Evolutionary conservation across 805 yeast genomes (phyloP).

Genomic region (Yarrowia sp.): DNA sequence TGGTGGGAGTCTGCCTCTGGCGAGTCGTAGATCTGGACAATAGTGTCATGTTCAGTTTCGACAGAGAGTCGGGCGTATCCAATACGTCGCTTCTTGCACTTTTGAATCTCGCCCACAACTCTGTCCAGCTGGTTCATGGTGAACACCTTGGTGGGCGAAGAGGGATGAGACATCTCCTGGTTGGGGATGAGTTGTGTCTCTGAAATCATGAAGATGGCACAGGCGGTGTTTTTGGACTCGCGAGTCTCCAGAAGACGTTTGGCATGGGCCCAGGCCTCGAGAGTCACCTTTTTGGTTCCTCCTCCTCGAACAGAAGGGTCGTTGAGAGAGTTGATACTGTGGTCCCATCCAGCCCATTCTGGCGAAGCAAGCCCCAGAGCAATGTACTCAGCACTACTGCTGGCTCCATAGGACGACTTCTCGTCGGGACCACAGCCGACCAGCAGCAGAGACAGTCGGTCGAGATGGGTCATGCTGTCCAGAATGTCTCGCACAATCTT

Average conservation of each 20-base stretch:
- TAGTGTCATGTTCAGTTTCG: neutral
- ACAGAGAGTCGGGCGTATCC: neutral
- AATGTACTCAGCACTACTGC: neutral
- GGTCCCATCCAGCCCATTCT: conserved; percentile 14
- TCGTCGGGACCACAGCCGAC: conserved; percentile 8
- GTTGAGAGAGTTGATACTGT: neutral
- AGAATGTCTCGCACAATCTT: neutral
- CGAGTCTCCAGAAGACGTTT: neutral
- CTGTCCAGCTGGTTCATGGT: neutral
- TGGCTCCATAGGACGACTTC: neutral
- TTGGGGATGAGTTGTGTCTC: neutral
- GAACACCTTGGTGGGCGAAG: conserved; percentile 11
- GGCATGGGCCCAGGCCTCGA: conserved; percentile 7
- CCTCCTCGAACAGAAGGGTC: conserved; percentile 12
- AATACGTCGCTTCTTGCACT: conserved; percentile 5
- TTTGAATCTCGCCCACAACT: neutral
- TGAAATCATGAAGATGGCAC: conserved; percentile 12
- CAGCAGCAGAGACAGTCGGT: neutral
- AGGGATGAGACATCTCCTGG: conserved; percentile 15
- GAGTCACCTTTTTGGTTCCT: conserved; percentile 9
- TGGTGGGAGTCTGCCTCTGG: conserved; percentile 9
- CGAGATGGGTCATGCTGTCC: neutral
- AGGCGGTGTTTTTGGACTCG: neutral
- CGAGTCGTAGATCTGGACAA: conserved; percentile 11
- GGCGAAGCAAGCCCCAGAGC: conserved; percentile 3